Conservation (phyloP, 257 asterid species). For the Solanum habrochaites region DNA sequence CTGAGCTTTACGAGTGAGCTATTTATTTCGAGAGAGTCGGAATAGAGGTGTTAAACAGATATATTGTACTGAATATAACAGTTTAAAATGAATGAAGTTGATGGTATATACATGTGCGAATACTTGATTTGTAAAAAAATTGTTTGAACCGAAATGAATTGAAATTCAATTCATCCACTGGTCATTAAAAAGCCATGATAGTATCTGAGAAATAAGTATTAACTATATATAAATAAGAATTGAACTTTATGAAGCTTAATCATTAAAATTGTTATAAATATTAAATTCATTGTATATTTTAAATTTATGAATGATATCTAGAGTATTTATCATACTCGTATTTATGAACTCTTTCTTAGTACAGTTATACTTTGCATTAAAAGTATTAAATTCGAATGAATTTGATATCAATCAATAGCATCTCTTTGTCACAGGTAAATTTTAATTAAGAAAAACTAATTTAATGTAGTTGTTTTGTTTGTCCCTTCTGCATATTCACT, state of each 20-base stretch:
- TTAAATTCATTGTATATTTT: background rate
- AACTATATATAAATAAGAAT: too few species aligned
- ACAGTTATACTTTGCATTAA: too few species aligned
- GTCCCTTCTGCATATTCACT: background rate
- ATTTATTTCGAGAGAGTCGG: rapidly evolving
- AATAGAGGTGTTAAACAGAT: background rate
- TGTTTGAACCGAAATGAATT: background rate
- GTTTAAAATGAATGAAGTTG: background rate
- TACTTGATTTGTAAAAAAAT: background rate
- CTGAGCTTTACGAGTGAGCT: too few species aligned
- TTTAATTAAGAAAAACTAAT: too few species aligned
- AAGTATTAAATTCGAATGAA: too few species aligned
- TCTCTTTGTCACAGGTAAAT: background rate
- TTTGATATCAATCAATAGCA: background rate
- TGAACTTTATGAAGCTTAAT: background rate
- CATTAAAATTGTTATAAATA: too few species aligned
- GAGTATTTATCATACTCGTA: too few species aligned
- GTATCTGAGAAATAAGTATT: too few species aligned
- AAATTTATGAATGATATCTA: too few species aligned
- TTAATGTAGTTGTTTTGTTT: background rate
- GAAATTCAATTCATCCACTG: background rate
- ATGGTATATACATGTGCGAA: background rate
- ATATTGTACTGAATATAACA: background rate
- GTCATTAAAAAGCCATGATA: background rate
- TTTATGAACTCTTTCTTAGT: too few species aligned